Conservation (phyloP, 2,329 filamentous ascomycete species). For the Claviceps monticola region DNA sequence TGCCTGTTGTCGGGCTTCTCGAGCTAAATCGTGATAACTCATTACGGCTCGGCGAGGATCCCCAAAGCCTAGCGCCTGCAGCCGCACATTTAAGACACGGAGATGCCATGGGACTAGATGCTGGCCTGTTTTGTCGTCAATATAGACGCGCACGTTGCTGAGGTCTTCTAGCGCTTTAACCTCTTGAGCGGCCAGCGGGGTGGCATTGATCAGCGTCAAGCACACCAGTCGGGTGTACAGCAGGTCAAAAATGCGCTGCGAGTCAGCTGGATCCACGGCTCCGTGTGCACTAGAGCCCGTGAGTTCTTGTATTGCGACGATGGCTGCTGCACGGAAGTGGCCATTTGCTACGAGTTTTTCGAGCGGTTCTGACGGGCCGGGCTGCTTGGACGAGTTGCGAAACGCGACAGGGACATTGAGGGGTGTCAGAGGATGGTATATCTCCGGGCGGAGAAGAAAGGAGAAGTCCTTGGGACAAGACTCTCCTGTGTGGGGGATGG, state of each 20-base stretch:
- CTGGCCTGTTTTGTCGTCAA: slow-evolving; percentile 35
- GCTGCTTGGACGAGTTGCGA: slow-evolving; percentile 51
- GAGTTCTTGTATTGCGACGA: slow-evolving; percentile 48
- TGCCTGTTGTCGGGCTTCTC: slow-evolving; percentile 56
- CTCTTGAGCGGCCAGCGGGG: slow-evolving; percentile 53
- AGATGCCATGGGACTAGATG: slow-evolving; percentile 80
- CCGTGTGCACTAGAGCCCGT: slow-evolving; percentile 33
- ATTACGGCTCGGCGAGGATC: slow-evolving; percentile 77
- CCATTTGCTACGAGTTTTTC: slow-evolving; percentile 53
- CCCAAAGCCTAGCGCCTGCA: slow-evolving; percentile 75
- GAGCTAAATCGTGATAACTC: slow-evolving; percentile 76
- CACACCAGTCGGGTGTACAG: slow-evolving; percentile 73
- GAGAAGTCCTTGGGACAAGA: slow-evolving; percentile 52
- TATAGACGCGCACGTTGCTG: slow-evolving; percentile 40
- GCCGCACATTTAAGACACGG: slow-evolving; percentile 65
- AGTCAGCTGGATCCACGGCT: slow-evolving; percentile 38
- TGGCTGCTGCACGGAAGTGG: slow-evolving; percentile 69
- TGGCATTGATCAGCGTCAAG: slow-evolving; percentile 64
- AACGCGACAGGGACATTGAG: slow-evolving; percentile 51
- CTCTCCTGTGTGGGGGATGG: slow-evolving; percentile 18
- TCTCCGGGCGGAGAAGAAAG: slow-evolving; percentile 64
- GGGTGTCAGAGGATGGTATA: slow-evolving; percentile 68
- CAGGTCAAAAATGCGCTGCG: slow-evolving; percentile 56
- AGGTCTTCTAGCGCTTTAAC: slow-evolving; percentile 50
- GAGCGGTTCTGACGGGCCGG: slow-evolving; percentile 49